Percentiles rank a stretch among this genome's conserved stretches.
Evolutionary conservation across 2,329 filamentous ascomycete species (phyloP).

Genomic region (Arthroderma sp.): DNA sequence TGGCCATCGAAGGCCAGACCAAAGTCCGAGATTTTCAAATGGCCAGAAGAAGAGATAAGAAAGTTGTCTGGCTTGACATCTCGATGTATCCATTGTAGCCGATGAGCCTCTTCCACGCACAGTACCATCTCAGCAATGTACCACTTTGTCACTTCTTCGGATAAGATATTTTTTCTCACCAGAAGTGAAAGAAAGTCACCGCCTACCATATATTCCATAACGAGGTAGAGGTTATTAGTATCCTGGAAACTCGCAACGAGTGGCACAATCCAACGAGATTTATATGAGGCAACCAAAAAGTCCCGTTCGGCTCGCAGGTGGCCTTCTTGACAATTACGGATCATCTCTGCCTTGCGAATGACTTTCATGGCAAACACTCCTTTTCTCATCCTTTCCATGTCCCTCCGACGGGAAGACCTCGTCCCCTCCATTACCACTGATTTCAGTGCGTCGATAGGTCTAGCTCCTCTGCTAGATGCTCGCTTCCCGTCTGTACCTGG

Average conservation of each 20-base stretch:
- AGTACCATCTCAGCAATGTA: constrained; percentile 94
- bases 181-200: constrained; percentile 84
- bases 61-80: constrained; percentile 98
- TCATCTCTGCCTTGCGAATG: constrained; percentile 86
- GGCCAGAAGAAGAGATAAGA: constrained; percentile 72
- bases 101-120: constrained; percentile 84
- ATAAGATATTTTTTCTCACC: constrained; percentile 70
- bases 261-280: constrained; percentile 82
- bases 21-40: constrained; percentile 93
- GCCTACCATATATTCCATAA: constrained; percentile 98
- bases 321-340: constrained; percentile 79
- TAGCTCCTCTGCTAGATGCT: constrained; percentile 5
- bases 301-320: constrained; percentile 85
- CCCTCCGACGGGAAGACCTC: constrained; percentile 17
- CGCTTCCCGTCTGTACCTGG: constrained; percentile 7
- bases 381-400: constrained; percentile 26
- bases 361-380: constrained; percentile 93
- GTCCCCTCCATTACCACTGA: constrained; percentile 13
- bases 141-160: constrained; percentile 65
- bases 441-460: constrained; percentile 11
- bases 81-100: constrained; percentile 79
- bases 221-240: constrained; percentile 66
- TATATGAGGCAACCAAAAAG: constrained; percentile 76
- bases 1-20: constrained; percentile 90
- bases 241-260: constrained; percentile 86